Evolutionary conservation across 306 rosid species (phyloP), one percentile per base, ranked within the genome.

Genomic region (Astragalus membranaceus): DNA sequence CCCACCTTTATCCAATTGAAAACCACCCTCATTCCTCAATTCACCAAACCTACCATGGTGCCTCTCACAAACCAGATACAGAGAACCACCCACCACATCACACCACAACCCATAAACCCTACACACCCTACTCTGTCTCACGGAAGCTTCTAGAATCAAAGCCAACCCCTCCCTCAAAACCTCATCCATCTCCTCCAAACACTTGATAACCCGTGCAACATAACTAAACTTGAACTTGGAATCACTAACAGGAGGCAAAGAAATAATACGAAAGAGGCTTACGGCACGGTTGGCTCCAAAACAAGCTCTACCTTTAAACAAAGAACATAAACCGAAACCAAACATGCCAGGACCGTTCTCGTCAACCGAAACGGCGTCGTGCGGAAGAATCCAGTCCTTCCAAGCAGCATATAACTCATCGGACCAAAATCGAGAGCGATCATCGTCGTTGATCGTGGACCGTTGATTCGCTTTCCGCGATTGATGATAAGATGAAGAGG

Each of bases 101-200:
- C 92, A 79, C 97, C 98, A 93, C 78, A 90, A 33, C 30, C 97
- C 97, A 84, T 79, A 90, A 81, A 74, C 88, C 61, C 74, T 57
- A 75, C 84, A 78, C 4, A 81, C 5, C 81, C 79, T 81, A 44
- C 80, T 74, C 84, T 70, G 80, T 43, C 79, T 76, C 74, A 67
- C 17, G 17, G 88, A 83, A 69, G 76, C 90, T 85, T 84, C 80
- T 35, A 93, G 61, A 72, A 90, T 33, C 86, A 83, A 76, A 44
- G 74, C 77, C 73, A 93, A 49, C 41, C 81, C 97, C 5, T 78
- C 77, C 65, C 88, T 87, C 88, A 49, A 78, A 72, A 3, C 83
- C 74, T 90, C 89, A 53, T 52, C 69, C 94, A 93, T 78, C 41
- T 36, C 87, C 65, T 81, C 83, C 82, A 93, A 87, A 57, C 97